A percentile compares a stretch with the other conserved stretches of the same genome.
These are phyloP conservation scores for Ganoderma sinense DNA, from an alignment of 1,284 basidiomycete genomes.

Conservation along the genomic window DNA sequence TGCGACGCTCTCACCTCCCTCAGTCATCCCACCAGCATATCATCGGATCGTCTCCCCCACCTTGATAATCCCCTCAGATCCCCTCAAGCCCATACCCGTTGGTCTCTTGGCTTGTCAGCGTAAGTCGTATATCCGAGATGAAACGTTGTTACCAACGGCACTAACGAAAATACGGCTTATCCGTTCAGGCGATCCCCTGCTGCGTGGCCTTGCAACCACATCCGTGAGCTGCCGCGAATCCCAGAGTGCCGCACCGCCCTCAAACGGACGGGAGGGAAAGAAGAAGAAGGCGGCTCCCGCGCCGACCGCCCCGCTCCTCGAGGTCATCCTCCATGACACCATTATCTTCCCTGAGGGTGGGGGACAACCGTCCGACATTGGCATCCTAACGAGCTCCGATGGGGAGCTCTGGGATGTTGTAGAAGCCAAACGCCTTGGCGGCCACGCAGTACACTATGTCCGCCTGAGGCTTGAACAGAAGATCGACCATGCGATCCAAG, in stretches of 20 bases:
- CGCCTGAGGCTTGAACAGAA: constrained; percentile 50
- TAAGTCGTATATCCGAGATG: constrained; percentile 39
- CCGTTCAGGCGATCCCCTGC: constrained; percentile 67
- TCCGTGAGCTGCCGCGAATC: constrained; percentile 57
- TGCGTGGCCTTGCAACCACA: constrained; percentile 60
- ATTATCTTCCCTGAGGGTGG: constrained; percentile 92
- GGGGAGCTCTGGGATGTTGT: constrained; percentile 66
- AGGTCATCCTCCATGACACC: constrained; percentile 81
- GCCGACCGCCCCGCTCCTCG: constrained; percentile 57
- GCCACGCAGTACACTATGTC: constrained; percentile 83
- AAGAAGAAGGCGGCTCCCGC: constrained; percentile 59
- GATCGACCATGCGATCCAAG: constrained; percentile 50
- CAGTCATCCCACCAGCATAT: constrained; percentile 61
- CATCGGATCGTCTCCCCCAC: constrained; percentile 69
- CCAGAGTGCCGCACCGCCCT: constrained; percentile 47
- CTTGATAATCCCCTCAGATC: constrained; percentile 59
- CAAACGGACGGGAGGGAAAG: constrained; percentile 57
- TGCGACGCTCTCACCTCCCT: constrained; percentile 38
- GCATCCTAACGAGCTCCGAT: constrained; percentile 57
- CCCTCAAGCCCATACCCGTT: constrained; percentile 63
- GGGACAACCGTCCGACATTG: constrained; percentile 86
- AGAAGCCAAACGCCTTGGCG: constrained; percentile 74
- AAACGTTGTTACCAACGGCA: constrained; percentile 4
- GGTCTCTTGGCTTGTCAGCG: constrained; percentile 79
- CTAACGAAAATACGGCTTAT: constrained; percentile 4